These are phyloP conservation scores for Neurospora sp. DNA, from an alignment of 495 filamentous ascomycete species.

Conservation along the genomic window DNA sequence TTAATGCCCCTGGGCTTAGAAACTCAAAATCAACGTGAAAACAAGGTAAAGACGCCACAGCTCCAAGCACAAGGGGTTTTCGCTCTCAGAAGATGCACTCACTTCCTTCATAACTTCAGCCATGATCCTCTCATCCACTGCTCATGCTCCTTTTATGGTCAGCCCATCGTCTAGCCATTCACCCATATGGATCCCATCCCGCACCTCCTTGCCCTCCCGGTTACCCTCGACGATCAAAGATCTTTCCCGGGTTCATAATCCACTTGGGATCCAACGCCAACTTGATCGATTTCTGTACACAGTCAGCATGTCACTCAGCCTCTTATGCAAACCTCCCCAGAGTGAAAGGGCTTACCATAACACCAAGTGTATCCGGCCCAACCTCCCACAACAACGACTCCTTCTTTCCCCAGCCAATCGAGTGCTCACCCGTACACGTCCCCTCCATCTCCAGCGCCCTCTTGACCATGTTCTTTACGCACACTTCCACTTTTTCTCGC, in stretches of 20 bases:
- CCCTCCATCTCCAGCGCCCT: conserved; percentile 87
- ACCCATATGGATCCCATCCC: background rate
- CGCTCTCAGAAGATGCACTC: background rate
- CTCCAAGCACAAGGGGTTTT: background rate
- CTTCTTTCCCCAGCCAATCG: conserved; percentile 83
- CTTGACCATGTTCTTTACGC: conserved; percentile 82
- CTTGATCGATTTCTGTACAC: conserved; percentile 58
- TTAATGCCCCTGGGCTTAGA: background rate
- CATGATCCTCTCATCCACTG: background rate
- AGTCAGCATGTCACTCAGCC: background rate
- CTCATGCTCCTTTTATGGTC: background rate
- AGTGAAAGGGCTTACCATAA: conserved; percentile 48
- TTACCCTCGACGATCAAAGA: conserved; percentile 50
- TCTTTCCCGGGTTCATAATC: conserved; percentile 88
- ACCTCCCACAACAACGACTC: conserved; percentile 69
- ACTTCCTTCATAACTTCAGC: background rate
- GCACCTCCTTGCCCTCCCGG: background rate
- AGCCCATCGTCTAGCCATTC: background rate
- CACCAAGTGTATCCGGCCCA: conserved; percentile 66
- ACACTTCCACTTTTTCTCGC: conserved; percentile 59
- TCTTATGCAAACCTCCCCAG: background rate
- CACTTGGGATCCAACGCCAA: conserved; percentile 74
- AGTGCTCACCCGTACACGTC: conserved; percentile 87
- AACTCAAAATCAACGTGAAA: background rate
- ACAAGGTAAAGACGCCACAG: background rate